Conservation (phyloP, 208 protist species). For the Naegleria fowleri region DNA sequence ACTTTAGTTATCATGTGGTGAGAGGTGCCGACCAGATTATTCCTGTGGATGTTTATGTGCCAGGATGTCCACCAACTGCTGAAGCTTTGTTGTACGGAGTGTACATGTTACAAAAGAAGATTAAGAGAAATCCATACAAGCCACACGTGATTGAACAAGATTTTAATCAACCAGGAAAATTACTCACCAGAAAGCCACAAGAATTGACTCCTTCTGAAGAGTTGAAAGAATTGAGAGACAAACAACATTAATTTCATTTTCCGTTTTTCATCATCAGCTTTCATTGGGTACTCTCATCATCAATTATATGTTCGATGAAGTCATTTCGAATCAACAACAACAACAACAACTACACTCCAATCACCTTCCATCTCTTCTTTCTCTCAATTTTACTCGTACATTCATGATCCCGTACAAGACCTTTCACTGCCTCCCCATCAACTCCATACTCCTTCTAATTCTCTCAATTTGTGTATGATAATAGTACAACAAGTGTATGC, state of each 20-base stretch:
- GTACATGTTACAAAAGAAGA: conserved; percentile 81
- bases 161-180: background rate
- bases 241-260: background rate
- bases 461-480: no score
- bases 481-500: no score
- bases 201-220: background rate
- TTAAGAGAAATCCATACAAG: conserved; percentile 39
- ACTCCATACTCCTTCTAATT: no score
- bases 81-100: conserved; percentile 79
- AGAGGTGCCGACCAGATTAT: conserved; percentile 93
- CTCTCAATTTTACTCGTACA: no score
- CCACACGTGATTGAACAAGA: background rate
- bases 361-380: no score
- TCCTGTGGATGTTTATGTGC: conserved; percentile 97
- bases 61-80: conserved; percentile 94
- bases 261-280: no score
- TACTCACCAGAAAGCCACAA: background rate
- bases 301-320: no score
- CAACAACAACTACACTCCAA: no score
- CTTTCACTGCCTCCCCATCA: no score
- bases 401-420: no score
- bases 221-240: background rate
- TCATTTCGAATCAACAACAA: no score
- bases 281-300: no score
- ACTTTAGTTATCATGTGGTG: conserved; percentile 94